phyloP scores from a whole-genome alignment of 169 alveolate species.

The Cyclospora cayetanensis region DNA sequence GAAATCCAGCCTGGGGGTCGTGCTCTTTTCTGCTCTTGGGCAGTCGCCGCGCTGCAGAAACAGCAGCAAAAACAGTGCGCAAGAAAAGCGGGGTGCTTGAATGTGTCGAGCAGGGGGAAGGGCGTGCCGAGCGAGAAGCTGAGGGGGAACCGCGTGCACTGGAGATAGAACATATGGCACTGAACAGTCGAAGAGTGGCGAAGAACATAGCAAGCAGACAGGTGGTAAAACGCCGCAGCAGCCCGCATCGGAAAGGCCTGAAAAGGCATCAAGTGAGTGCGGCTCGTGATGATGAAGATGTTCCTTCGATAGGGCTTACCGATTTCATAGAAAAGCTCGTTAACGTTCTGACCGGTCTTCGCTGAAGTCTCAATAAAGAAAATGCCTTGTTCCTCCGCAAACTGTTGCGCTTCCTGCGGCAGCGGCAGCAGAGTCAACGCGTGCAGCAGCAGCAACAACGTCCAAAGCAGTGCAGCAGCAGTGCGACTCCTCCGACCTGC shows the following conservation, averaged over 20 bases:
- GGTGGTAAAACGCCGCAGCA: no score
- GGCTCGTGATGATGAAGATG: no score
- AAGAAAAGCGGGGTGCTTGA: no score
- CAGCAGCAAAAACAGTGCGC: not conserved
- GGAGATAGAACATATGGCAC: no score
- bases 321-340: conserved; percentile 83
- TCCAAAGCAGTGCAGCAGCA: no score
- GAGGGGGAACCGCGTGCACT: no score
- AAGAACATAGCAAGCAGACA: no score
- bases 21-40: conserved; percentile 21
- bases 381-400: conserved; percentile 86
- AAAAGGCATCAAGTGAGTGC: no score
- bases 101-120: no score
- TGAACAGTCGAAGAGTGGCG: no score
- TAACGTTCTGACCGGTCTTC: conserved; percentile 88
- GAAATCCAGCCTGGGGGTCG: conserved; percentile 36
- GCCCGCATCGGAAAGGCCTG: no score
- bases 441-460: not conserved
- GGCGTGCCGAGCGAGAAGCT: no score
- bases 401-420: conserved; percentile 80
- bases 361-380: conserved; percentile 89
- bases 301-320: conserved; percentile 70
- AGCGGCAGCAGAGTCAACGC: not conserved
- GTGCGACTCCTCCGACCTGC: not conserved
- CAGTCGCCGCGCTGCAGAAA: not conserved